Percentiles rank a stretch among this genome's conserved stretches.
Evolutionary conservation across 2,329 filamentous ascomycete genomes (phyloP).

Genomic region (Phoma sp.): DNA sequence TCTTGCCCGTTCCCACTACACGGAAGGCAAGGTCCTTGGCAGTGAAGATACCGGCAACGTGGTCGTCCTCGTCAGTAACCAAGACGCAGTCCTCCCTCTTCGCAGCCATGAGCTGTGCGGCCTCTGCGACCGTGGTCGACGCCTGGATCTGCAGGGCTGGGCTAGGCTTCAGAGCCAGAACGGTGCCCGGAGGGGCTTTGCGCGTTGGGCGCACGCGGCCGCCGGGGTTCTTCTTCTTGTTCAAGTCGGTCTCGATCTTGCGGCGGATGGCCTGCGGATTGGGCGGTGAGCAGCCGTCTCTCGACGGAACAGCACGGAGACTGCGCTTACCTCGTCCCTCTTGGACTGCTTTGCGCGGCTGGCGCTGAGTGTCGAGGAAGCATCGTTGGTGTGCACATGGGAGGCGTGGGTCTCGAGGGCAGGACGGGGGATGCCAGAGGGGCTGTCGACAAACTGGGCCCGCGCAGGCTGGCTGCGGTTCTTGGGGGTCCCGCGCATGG

Average conservation of each 20-base stretch:
- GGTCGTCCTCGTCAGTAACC: slow-evolving; percentile 96
- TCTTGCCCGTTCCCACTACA: slow-evolving; percentile 88
- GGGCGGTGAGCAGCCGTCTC: slow-evolving; percentile 8
- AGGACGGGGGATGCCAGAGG: slow-evolving; percentile 75
- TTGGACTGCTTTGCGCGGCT: slow-evolving; percentile 97
- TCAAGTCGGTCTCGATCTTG: slow-evolving; percentile 97
- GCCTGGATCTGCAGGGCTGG: slow-evolving; percentile 98
- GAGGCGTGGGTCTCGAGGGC: slow-evolving; percentile 64
- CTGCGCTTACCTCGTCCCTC: slow-evolving; percentile 85
- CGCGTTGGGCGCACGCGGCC: slow-evolving; percentile 81
- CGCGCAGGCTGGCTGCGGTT: slow-evolving; percentile 57
- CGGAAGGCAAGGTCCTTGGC: slow-evolving; percentile 98
- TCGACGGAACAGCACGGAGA: background rate
- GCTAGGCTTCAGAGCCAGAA: slow-evolving; percentile 93
- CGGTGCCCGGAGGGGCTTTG: slow-evolving; percentile 94
- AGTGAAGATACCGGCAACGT: slow-evolving; percentile 98
- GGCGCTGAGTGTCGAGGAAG: slow-evolving; percentile 78
- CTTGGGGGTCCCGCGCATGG: slow-evolving; percentile 74
- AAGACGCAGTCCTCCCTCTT: slow-evolving; percentile 98
- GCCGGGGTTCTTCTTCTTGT: slow-evolving; percentile 89
- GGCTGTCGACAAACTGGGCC: slow-evolving; percentile 63
- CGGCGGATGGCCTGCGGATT: slow-evolving; percentile 81
- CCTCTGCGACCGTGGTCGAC: slow-evolving; percentile 89
- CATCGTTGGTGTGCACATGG: slow-evolving; percentile 61
- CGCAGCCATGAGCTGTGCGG: slow-evolving; percentile 97